Conservation (phyloP, 2,329 filamentous ascomycete genomes). For the Verticillium albo-atrum region DNA sequence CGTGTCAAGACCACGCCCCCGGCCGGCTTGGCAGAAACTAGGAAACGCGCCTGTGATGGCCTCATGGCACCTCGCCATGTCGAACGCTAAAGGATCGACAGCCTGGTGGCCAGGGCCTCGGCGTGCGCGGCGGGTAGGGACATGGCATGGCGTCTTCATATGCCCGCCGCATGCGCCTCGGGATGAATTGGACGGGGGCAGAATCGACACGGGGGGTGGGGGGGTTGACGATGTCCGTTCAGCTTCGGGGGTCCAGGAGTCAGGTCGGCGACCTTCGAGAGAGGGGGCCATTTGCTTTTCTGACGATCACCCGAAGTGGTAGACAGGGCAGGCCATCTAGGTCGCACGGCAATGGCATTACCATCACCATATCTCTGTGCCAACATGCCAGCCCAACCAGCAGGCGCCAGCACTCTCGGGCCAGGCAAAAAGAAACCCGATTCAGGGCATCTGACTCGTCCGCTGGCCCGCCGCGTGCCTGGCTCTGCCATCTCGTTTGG, state of each 20-base stretch:
- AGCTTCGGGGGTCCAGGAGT: neutral
- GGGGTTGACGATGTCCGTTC: neutral
- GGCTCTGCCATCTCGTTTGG: neutral
- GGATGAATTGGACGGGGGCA: neutral
- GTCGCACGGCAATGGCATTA: neutral
- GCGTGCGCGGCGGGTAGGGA: neutral
- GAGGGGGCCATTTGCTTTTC: neutral
- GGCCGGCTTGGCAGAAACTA: neutral
- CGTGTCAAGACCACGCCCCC: neutral
- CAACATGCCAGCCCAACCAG: neutral
- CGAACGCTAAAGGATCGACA: neutral
- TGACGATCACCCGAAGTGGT: neutral
- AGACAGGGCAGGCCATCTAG: neutral
- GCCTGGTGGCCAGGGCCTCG: neutral
- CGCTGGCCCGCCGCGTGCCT: neutral
- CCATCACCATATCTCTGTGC: neutral
- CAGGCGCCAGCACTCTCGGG: neutral
- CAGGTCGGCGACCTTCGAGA: neutral
- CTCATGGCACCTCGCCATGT: neutral
- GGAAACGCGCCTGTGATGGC: neutral
- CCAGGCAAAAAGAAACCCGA: neutral
- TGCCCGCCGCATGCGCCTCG: neutral
- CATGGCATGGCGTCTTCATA: neutral
- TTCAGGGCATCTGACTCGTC: neutral
- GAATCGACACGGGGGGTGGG: too few relatives aligned